Evolutionary conservation across 192 early-diverging fungal species (phyloP).

Genomic region (Gryganskiella cystojenkinii): DNA sequence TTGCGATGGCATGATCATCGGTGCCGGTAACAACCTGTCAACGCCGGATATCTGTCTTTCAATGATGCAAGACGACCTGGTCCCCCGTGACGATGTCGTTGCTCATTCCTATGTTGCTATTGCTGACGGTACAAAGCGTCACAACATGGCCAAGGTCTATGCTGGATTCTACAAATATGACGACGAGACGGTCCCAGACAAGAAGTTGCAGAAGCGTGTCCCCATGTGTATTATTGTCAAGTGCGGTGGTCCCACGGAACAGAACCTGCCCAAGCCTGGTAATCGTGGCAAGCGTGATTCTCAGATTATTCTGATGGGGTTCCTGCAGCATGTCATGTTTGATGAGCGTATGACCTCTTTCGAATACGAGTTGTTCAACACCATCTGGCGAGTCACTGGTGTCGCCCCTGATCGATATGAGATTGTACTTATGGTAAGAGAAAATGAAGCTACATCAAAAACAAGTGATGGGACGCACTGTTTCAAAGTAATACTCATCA

Average conservation of each 20-base stretch:
- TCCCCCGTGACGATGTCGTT: conserved; percentile 68
- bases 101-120: conserved; percentile 90
- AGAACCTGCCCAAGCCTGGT: conserved; percentile 74
- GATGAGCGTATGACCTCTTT: conserved; percentile 87
- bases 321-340: conserved; percentile 91
- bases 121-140: conserved; percentile 90
- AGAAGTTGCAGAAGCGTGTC: conserved; percentile 65
- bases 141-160: conserved; percentile 94
- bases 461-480: no score
- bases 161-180: conserved; percentile 88
- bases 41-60: conserved; percentile 83
- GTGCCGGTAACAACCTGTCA: conserved; percentile 78
- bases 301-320: conserved; percentile 96
- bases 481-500: background rate
- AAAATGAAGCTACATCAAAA: no score
- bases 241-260: conserved; percentile 73
- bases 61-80: conserved; percentile 80
- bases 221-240: conserved; percentile 82
- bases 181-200: conserved; percentile 64
- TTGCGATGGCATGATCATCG: conserved; percentile 83
- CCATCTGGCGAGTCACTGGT: conserved; percentile 77
- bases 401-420: conserved; percentile 83
- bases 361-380: conserved; percentile 84
- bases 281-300: conserved; percentile 98
- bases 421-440: conserved; percentile 73